These are phyloP conservation scores for Orbilia ellipsospora DNA, from an alignment of 2,329 filamentous ascomycete genomes.

Conservation along the genomic window DNA sequence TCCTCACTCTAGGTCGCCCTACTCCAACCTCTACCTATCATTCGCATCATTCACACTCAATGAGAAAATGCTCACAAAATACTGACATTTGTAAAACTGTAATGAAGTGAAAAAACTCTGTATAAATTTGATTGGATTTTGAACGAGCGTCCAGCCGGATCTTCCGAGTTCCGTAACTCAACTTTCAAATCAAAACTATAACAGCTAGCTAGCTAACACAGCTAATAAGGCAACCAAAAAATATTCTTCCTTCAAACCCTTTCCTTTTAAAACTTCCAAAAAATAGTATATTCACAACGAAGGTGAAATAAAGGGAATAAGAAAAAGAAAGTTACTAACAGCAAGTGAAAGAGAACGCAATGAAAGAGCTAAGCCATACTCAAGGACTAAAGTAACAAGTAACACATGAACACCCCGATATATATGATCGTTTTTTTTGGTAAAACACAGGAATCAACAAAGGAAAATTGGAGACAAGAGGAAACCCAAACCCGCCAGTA, in stretches of 20 bases:
- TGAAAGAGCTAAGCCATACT: no score
- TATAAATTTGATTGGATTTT: no score
- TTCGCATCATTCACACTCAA: no score
- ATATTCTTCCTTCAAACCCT: conserved; percentile 2
- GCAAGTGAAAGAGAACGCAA: no score
- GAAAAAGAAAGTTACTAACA: conserved; percentile 24
- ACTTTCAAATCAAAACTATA: conserved; percentile 4
- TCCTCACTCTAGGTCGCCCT: no score
- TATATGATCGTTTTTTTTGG: conserved; percentile 39
- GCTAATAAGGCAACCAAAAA: conserved; percentile 22
- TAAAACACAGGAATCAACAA: conserved; percentile 22
- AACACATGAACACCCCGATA: conserved; percentile 35
- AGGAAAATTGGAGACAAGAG: neutral
- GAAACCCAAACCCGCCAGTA: conserved; percentile 44
- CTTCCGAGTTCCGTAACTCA: conserved; percentile 11
- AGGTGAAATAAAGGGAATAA: conserved; percentile 36
- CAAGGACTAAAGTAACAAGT: no score
- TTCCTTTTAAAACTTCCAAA: conserved; percentile 19
- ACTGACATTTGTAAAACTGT: neutral
- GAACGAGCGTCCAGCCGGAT: conserved; percentile 52
- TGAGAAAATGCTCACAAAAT: no score
- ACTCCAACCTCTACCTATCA: no score
- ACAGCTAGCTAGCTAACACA: no score
- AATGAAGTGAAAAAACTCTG: conserved; percentile 26
- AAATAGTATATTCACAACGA: conserved; percentile 35